These are phyloP conservation scores for Thermomyces lanuginosus DNA, from an alignment of 2,329 filamentous ascomycete genomes.

Conservation along the genomic window DNA sequence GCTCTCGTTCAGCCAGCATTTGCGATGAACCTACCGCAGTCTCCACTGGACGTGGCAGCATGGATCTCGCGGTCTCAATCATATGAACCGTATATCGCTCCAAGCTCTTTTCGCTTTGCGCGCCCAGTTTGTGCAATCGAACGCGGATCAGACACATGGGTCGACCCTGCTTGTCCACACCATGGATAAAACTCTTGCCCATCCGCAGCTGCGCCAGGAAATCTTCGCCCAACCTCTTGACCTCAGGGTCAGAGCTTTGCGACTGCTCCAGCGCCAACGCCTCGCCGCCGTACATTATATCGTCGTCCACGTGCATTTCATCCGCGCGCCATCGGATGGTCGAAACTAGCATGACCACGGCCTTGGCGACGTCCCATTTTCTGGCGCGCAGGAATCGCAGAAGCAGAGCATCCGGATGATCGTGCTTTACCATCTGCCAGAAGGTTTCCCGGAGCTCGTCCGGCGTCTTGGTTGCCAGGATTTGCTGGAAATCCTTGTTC, in stretches of 20 bases:
- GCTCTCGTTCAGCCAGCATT: conserved; percentile 4
- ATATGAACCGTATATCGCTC: conserved; percentile 85
- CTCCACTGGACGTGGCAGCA: conserved; percentile 64
- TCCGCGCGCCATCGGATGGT: conserved; percentile 80
- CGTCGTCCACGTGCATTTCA: conserved; percentile 76
- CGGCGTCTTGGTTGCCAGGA: conserved; percentile 57
- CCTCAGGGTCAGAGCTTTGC: conserved; percentile 41
- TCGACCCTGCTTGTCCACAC: conserved; percentile 64
- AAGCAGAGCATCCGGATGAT: conserved; percentile 74
- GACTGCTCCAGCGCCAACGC: conserved; percentile 45
- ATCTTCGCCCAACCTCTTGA: conserved; percentile 55
- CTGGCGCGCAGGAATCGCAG: conserved; percentile 73
- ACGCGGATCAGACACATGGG: conserved; percentile 79
- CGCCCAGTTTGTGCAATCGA: conserved; percentile 62
- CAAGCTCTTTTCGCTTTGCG: conserved; percentile 65
- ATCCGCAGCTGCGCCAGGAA: conserved; percentile 71
- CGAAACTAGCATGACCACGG: conserved; percentile 82
- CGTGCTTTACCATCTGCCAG: conserved; percentile 90
- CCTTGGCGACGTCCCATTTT: conserved; percentile 91
- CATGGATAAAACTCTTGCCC: conserved; percentile 88
- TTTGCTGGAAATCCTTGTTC: conserved; percentile 69
- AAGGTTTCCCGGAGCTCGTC: conserved; percentile 66
- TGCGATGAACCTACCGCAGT: conserved; percentile 56
- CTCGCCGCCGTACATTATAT: conserved; percentile 68
- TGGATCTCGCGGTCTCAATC: conserved; percentile 83